These are phyloP conservation scores for Boletus pseudopeckii DNA, from an alignment of 768 basidiomycete species.

Conservation along the genomic window DNA sequence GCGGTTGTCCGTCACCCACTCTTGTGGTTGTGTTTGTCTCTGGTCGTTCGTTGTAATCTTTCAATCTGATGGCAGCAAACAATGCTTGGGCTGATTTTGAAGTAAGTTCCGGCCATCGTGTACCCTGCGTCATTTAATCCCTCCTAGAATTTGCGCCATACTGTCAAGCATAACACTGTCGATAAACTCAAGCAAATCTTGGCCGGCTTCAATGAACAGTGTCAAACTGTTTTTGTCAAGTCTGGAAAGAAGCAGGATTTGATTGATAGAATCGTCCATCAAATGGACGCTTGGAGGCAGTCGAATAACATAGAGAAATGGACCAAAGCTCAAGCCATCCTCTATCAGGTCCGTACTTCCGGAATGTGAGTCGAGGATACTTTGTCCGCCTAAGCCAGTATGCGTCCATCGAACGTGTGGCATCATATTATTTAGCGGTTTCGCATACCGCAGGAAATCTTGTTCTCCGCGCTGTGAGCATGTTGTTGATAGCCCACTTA, in stretches of 20 bases:
- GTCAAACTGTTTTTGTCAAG: constrained; percentile 61
- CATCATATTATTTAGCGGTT: constrained; percentile 6
- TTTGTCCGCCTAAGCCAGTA: constrained; percentile 10
- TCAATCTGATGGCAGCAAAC: constrained; percentile 52
- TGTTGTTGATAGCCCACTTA: constrained; percentile 15
- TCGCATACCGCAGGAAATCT: constrained; percentile 4
- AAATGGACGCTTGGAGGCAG: constrained; percentile 60
- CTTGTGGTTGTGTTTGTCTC: constrained; percentile 10
- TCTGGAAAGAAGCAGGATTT: constrained; percentile 86
- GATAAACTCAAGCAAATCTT: constrained; percentile 84
- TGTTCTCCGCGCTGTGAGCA: constrained; percentile 2
- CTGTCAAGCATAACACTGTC: constrained; percentile 75
- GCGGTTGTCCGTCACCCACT: constrained; percentile 1
- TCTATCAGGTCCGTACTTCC: constrained; percentile 60
- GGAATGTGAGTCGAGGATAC: constrained; percentile 57
- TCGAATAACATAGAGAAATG: constrained; percentile 60
- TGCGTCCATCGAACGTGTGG: constrained; percentile 10
- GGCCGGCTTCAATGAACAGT: constrained; percentile 74
- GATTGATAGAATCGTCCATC: constrained; percentile 66
- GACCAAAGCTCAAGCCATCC: constrained; percentile 62
- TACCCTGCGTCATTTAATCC: constrained; percentile 15
- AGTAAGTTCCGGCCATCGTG: constrained; percentile 38
- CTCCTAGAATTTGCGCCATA: constrained; percentile 63
- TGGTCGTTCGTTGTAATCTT: constrained; percentile 3
- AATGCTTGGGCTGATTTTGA: constrained; percentile 75